These are phyloP conservation scores for Ophiocytium majus DNA, from an alignment of 352 stramenopile species.

Conservation along the genomic window DNA sequence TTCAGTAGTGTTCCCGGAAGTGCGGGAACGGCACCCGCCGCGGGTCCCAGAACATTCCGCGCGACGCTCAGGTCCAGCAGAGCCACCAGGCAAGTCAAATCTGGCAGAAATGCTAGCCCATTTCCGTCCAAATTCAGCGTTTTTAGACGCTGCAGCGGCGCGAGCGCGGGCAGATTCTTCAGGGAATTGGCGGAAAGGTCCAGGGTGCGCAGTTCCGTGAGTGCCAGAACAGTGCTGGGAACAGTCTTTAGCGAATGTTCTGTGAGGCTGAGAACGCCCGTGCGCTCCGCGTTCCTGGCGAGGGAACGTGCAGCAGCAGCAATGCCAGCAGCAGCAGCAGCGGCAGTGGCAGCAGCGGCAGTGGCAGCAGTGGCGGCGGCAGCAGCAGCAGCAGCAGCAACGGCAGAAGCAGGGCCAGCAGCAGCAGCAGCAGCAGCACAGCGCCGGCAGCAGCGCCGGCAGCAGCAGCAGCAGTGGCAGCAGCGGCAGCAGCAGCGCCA, in stretches of 20 bases:
- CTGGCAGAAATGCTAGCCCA: slow-evolving; percentile 32
- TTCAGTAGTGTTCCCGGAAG: background rate
- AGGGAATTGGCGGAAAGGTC: slow-evolving; percentile 45
- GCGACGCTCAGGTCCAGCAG: slow-evolving; percentile 8
- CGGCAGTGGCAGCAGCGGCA: background rate
- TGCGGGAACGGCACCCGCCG: background rate
- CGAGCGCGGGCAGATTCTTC: slow-evolving; percentile 28
- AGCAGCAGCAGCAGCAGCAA: slow-evolving; percentile 56
- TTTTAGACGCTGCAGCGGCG: slow-evolving; percentile 39
- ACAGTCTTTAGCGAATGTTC: background rate
- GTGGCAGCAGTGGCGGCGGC: background rate
- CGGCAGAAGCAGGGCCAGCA: no score
- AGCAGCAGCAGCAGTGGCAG: slow-evolving; percentile 54
- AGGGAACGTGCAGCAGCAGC: background rate
- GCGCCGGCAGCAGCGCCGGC: background rate
- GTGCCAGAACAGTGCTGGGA: background rate
- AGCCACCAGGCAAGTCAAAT: background rate
- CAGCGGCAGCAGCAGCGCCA: no score
- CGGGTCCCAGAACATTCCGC: slow-evolving; percentile 1
- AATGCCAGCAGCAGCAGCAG: background rate
- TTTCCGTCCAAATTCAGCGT: slow-evolving; percentile 43
- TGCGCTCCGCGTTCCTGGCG: slow-evolving; percentile 11
- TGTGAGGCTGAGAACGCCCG: background rate
- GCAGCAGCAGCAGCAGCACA: no score
- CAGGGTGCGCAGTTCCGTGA: slow-evolving; percentile 25